Base-by-base conservation (phyloP, 495 filamentous ascomycete genomes). In the Cladorrhinum samala region DNA sequence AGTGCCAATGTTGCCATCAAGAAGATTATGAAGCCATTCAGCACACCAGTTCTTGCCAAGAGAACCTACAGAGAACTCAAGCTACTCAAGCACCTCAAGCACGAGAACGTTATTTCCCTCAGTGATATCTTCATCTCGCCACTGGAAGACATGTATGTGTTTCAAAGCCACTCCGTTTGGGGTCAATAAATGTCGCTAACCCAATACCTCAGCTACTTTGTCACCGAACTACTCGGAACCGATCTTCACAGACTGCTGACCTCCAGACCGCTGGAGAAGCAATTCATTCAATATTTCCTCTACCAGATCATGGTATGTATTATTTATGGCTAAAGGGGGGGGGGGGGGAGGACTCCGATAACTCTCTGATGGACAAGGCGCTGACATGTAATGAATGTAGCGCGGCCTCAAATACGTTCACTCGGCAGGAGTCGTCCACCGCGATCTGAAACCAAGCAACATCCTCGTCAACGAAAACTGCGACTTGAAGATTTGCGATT, bases 1-100 rank as follows among this genome's bases (percentile, higher is more conserved):
- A 84, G 77, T 62, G 89, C 95, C 67, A 88, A 88, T 65, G 93
- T 98, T 53, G 93, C 93, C 25, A 90, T 98, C 62, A 98, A 98
- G 82, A 98, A 98, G 79, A 98, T 98, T 65, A 97, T 98, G 94
- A 98, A 98, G 78, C 93, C 93, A 6, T 98, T 98, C 75, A 95
- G 90, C 77, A 98, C 93, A 9, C 93, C 93, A 5, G 93, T 98
- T 41, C 74, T 98, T 38, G 93, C 93, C 18, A 98, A 98, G 78
- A 78, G 93, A 65, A 98, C 93, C 21, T 98, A 98, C 66, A 86
- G 93, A 53, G 93, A 98, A 67, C 76, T 98, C 70, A 98, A 98
- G 78, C 80, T 98, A 51, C 74, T 98, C 61, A 98, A 98, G 75
- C 93, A 98, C 66, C 75, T 98, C 41, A 87, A 83, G 61, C 93